A percentile compares a stretch with the other conserved stretches of the same genome.
These are phyloP conservation scores for Acorus gramineus DNA, from an alignment of 106 monocot genomes.

Conservation along the genomic window DNA sequence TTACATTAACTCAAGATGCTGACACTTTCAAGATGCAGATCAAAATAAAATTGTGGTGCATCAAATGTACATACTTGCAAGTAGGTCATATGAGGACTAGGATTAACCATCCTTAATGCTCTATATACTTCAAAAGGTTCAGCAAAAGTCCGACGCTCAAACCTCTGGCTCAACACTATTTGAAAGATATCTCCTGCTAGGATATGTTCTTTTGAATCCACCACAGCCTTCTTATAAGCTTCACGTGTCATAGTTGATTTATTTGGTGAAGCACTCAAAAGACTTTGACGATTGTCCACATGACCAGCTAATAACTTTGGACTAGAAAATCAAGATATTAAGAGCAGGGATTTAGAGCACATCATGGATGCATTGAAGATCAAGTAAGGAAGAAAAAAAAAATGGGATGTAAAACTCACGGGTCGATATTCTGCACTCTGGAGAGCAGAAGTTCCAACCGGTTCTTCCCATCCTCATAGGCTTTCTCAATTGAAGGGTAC, in stretches of 20 bases:
- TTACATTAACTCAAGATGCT: neutral
- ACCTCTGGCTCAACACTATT: slow-evolving; percentile 95
- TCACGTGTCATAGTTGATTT: slow-evolving; percentile 78
- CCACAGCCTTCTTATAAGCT: slow-evolving; percentile 70
- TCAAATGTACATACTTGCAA: slow-evolving; percentile 40
- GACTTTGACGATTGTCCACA: slow-evolving; percentile 46
- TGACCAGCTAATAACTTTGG: slow-evolving; percentile 57
- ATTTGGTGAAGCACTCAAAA: slow-evolving; percentile 45
- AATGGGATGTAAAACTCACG: neutral
- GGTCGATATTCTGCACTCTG: too few species aligned
- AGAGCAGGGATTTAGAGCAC: neutral
- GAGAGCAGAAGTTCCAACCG: too few species aligned
- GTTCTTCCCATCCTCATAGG: too few species aligned
- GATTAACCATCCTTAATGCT: slow-evolving; percentile 88
- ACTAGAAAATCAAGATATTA: slow-evolving; percentile 16
- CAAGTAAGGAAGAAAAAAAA: neutral
- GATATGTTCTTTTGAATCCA: slow-evolving; percentile 89
- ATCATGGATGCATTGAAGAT: neutral
- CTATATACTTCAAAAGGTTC: slow-evolving; percentile 97
- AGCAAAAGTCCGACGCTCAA: slow-evolving; percentile 84
- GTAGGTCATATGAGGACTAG: slow-evolving; percentile 95
- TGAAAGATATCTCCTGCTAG: slow-evolving; percentile 95
- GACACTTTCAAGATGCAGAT: too few species aligned
- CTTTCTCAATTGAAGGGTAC: too few species aligned
- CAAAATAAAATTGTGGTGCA: too few species aligned